Percentiles rank a stretch among this genome's conserved stretches.
Conservation (phyloP, 345 rosid genomes). For the Aurinia saxatilis region DNA sequence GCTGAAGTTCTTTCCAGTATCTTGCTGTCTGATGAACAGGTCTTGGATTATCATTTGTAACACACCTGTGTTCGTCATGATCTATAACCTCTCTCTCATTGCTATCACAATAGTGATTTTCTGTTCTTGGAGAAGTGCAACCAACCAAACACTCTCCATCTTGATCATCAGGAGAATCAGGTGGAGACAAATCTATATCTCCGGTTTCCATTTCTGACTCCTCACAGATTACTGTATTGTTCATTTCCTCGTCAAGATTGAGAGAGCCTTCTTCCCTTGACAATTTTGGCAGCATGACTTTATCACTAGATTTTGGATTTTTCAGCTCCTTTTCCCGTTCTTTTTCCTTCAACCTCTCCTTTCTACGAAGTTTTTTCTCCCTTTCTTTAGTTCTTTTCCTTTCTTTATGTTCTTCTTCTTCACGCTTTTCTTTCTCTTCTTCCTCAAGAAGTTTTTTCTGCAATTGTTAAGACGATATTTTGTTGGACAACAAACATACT, state of each 20-base stretch:
- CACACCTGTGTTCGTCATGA: slow-evolving; percentile 40
- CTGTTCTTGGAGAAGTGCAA: slow-evolving; percentile 26
- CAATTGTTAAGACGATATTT: slow-evolving; percentile 14
- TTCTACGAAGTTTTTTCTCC: slow-evolving; percentile 88
- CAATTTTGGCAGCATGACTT: slow-evolving; percentile 5
- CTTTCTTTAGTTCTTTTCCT: slow-evolving; percentile 81
- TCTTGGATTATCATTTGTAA: slow-evolving; percentile 42
- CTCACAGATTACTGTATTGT: slow-evolving; percentile 28
- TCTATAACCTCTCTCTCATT: slow-evolving; percentile 24
- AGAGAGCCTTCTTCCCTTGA: slow-evolving; percentile 24
- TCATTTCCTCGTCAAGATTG: slow-evolving; percentile 40
- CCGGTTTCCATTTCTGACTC: slow-evolving; percentile 37
- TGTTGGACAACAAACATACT: background rate
- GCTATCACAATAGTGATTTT: slow-evolving; percentile 36
- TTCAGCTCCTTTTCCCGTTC: slow-evolving; percentile 65
- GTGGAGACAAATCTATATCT: slow-evolving; percentile 41
- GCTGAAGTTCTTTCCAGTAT: slow-evolving; percentile 44
- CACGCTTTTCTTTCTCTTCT: slow-evolving; percentile 93
- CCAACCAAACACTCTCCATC: slow-evolving; percentile 35
- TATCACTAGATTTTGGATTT: slow-evolving; percentile 24
- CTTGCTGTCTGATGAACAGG: slow-evolving; percentile 48
- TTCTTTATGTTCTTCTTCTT: slow-evolving; percentile 91
- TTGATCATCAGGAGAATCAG: slow-evolving; percentile 48
- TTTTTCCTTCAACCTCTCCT: slow-evolving; percentile 88
- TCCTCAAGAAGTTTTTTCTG: slow-evolving; percentile 92